Evolutionary conservation across 148 eudicot genomes (phyloP).

Genomic region (Rhododendron ferrugineum): DNA sequence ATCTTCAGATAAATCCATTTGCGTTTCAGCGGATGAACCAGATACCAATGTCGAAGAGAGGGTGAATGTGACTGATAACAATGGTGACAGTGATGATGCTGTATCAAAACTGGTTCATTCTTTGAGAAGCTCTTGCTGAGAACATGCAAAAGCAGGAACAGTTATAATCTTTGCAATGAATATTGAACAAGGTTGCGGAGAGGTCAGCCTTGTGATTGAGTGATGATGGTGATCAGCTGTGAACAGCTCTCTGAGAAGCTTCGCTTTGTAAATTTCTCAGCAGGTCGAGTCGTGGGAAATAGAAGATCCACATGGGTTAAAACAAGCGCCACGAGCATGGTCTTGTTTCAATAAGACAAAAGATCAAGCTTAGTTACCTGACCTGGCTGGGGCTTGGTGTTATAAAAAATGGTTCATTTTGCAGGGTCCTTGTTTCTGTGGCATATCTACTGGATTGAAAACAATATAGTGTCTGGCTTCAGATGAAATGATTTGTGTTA

Average conservation of each 20-base stretch:
- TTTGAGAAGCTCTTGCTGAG: neutral
- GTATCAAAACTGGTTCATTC: neutral
- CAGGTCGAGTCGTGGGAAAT: neutral
- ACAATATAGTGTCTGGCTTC: neutral
- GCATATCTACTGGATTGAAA: neutral
- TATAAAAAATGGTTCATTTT: neutral
- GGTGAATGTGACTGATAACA: neutral
- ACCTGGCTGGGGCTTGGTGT: neutral
- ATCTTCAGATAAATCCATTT: slow-evolving; percentile 2
- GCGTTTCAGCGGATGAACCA: slow-evolving; percentile 8
- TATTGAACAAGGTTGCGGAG: neutral
- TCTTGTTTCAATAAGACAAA: neutral
- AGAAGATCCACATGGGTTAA: neutral
- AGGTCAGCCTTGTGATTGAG: neutral
- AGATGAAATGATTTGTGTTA: neutral
- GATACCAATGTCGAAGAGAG: neutral
- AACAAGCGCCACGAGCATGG: neutral
- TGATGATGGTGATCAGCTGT: neutral
- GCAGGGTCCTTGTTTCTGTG: neutral
- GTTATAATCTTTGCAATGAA: neutral
- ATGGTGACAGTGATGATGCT: neutral
- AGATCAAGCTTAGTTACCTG: neutral
- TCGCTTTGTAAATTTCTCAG: neutral
- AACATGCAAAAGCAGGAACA: neutral
- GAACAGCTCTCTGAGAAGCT: neutral